These are phyloP conservation scores for Yamagishiella unicocca DNA, from an alignment of 139 green algal species.

Conservation along the genomic window DNA sequence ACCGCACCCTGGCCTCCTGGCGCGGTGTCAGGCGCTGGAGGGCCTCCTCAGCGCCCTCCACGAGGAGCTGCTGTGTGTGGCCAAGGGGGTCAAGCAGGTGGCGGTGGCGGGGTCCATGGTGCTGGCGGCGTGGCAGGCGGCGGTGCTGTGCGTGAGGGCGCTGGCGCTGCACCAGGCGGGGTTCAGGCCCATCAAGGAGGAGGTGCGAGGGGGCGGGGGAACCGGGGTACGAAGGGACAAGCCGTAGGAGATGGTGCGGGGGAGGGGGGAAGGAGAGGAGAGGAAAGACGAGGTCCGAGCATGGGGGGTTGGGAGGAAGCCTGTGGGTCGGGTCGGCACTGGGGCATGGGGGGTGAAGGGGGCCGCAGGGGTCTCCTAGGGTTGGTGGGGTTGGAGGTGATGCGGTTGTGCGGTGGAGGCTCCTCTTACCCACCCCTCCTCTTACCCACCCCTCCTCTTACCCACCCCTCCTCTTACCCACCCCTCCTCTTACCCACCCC, in stretches of 20 bases:
- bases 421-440: too few relatives aligned
- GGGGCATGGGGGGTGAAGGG: background rate
- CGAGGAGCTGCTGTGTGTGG: constrained; percentile 53
- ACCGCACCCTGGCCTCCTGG: too few relatives aligned
- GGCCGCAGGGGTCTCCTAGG: background rate
- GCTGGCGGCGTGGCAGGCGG: constrained; percentile 29
- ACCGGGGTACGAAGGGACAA: too few relatives aligned
- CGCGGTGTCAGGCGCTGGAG: constrained; percentile 38
- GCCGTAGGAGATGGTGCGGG: background rate
- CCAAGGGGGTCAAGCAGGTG: background rate
- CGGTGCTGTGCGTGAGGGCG: constrained; percentile 46
- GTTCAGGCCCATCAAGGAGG: constrained; percentile 48
- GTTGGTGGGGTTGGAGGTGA: too few relatives aligned
- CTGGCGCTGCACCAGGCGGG: constrained; percentile 55
- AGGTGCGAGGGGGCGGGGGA: constrained; percentile 24
- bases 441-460: too few relatives aligned
- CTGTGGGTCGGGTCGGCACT: background rate
- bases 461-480: background rate
- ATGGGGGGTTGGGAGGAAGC: background rate
- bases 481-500: background rate
- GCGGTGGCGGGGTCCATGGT: constrained; percentile 20
- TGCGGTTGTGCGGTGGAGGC: too few relatives aligned
- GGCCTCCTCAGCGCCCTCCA: constrained; percentile 49
- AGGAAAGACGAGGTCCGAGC: background rate
- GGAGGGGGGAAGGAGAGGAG: background rate